Evolutionary conservation across 192 early-diverging fungal genomes (phyloP), one percentile per base, ranked within the genome.

Genomic region (Coemansia furcata): DNA sequence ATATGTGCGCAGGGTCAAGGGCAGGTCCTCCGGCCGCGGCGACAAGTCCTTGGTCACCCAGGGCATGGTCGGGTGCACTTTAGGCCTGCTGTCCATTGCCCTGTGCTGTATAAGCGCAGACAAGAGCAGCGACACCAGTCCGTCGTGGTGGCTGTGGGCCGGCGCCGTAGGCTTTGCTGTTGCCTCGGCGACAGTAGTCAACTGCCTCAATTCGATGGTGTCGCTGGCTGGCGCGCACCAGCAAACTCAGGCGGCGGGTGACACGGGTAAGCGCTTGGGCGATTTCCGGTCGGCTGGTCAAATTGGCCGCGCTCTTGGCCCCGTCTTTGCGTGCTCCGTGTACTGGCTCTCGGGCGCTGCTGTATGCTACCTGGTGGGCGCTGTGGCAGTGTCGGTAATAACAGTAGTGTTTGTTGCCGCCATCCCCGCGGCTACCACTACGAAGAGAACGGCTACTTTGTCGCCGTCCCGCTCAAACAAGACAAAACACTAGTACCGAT

Each of bases 161-260:
- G 95, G 94, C 6, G 91, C 94, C 0, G 77, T 91, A 17, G 92
- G 89, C 29, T 82, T 98, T 69, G 93, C 95, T 0, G 84, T 99
- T 50, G 94, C 97, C 0, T 92, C 90, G 64, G 97, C 94, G 11
- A 99, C 97, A 0, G 97, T 99, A 0, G 95, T 96, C 38, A 98
- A 92, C 69, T 91, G 89, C 49, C 75, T 99, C 40, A 99, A 93
- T 50, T 77, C 83, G 19, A 74, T 85, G 55, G 83, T 81, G 5
- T 85, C 83, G 55, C 38, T 84, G 50, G 73, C 66, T 3, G 77
- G 68, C 39, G 66, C 12, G 19, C 49, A 23, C 8, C 21, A 46
- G 40, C 19, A 26, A 26, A 26, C 23, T 1, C 23, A 10, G 11
- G 39, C 29, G 30, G 67, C 44, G 3, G 57, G 36, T 4, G 73